Evolutionary conservation across 805 yeast genomes (phyloP).

Genomic region (Zygosaccharomyces siamensis): DNA sequence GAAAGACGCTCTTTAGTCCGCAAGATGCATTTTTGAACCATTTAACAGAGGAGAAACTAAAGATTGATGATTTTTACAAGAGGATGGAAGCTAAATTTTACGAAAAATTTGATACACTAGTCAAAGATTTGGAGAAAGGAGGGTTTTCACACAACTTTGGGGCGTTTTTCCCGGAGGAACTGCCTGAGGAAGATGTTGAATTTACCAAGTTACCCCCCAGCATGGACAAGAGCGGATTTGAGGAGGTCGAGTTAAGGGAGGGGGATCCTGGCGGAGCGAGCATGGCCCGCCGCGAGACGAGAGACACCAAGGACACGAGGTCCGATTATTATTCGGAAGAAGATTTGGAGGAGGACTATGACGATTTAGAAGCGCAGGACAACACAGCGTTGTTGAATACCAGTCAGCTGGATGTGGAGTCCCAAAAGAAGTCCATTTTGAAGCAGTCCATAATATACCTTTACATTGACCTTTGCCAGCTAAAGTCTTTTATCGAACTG

Average conservation of each 20-base stretch:
- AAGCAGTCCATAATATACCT: constrained; percentile 58
- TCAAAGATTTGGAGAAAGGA: constrained; percentile 44
- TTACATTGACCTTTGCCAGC: constrained; percentile 72
- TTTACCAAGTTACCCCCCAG: constrained; percentile 2
- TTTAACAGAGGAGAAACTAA: constrained; percentile 45
- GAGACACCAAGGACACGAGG: constrained; percentile 7
- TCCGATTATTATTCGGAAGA: constrained; percentile 16
- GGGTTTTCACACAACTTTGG: constrained; percentile 13
- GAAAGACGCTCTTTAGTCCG: constrained; percentile 33
- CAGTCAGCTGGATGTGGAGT: constrained; percentile 44
- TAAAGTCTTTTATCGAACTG: constrained; percentile 76
- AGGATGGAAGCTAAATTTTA: constrained; percentile 44
- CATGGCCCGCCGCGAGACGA: constrained; percentile 2
- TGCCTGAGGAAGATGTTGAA: constrained; percentile 10
- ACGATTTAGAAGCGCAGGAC: constrained; percentile 36
- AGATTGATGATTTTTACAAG: constrained; percentile 50
- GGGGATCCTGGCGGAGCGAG: not conserved
- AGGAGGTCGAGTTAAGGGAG: constrained; percentile 1
- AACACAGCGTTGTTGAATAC: constrained; percentile 49
- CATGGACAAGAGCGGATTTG: constrained; percentile 2
- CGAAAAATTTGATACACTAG: constrained; percentile 42
- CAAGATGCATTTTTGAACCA: constrained; percentile 43
- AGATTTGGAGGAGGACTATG: constrained; percentile 38
- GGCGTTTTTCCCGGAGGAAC: constrained; percentile 3
- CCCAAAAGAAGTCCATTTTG: constrained; percentile 57